Evolutionary conservation across 2,329 filamentous ascomycete species (phyloP).

Genomic region (Chaetomiaceae sp.): DNA sequence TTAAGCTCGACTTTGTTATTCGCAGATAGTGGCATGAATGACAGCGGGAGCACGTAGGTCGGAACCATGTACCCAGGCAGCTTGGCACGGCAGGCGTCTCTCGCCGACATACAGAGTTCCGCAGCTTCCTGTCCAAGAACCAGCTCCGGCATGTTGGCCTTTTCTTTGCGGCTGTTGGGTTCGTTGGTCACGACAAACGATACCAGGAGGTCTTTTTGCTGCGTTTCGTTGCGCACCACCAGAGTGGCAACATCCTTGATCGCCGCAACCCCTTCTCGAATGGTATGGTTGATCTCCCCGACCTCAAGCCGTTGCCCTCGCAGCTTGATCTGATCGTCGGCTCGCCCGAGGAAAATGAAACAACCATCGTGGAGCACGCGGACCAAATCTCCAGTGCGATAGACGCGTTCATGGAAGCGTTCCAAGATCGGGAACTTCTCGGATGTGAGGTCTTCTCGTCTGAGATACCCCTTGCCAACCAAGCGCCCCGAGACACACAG

Average conservation of each 20-base stretch:
- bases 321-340: conserved; percentile 88
- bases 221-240: conserved; percentile 62
- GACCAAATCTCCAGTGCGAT: conserved; percentile 85
- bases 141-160: conserved; percentile 19
- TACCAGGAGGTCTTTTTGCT: conserved; percentile 76
- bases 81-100: conserved; percentile 58
- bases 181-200: conserved; percentile 55
- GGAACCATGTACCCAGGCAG: conserved; percentile 88
- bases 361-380: conserved; percentile 72
- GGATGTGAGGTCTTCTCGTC: conserved; percentile 67
- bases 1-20: conserved; percentile 88
- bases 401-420: conserved; percentile 56
- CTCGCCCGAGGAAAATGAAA: conserved; percentile 81
- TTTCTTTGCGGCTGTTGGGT: neutral
- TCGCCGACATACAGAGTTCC: conserved; percentile 41
- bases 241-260: conserved; percentile 70
- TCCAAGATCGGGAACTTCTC: conserved; percentile 67
- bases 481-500: conserved; percentile 82
- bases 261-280: conserved; percentile 52
- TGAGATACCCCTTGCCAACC: conserved; percentile 85
- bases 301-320: conserved; percentile 85
- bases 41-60: conserved; percentile 69
- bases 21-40: conserved; percentile 68
- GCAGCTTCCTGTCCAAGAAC: conserved; percentile 30
- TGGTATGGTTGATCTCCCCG: conserved; percentile 82